A percentile compares a stretch with the other conserved stretches of the same genome.
phyloP scores from a whole-genome alignment of 805 yeast genomes.

The Zygosaccharomyces bailii region DNA sequence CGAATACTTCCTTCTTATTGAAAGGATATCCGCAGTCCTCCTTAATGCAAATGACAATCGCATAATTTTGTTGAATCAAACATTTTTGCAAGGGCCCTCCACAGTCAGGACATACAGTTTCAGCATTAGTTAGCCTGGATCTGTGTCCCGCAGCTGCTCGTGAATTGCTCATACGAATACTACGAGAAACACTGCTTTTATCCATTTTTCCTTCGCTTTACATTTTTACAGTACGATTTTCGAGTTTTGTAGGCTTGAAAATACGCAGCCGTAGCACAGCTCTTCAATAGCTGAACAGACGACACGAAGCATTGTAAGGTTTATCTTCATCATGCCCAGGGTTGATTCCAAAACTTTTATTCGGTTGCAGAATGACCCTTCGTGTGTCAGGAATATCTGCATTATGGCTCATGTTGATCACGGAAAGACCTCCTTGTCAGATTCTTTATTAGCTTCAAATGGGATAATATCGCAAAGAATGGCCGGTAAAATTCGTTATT shows the following conservation, averaged over 20 bases:
- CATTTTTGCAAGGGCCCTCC: constrained; percentile 26
- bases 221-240: neutral
- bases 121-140: neutral
- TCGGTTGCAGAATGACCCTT: constrained; percentile 64
- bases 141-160: neutral
- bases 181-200: too few species aligned
- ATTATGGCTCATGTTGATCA: constrained; percentile 98
- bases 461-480: constrained; percentile 92
- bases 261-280: constrained; percentile 1
- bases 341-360: constrained; percentile 62
- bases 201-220: neutral
- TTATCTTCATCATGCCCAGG: constrained; percentile 39
- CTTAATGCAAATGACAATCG: constrained; percentile 32
- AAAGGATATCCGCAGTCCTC: constrained; percentile 32
- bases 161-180: neutral
- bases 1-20: constrained; percentile 22
- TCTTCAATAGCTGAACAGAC: neutral
- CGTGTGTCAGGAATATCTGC: constrained; percentile 81
- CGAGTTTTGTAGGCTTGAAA: neutral
- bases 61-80: constrained; percentile 35
- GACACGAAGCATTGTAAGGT: neutral
- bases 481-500: constrained; percentile 91
- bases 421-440: constrained; percentile 94
- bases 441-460: constrained; percentile 87
- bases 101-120: constrained; percentile 30